Percentiles rank a stretch among this genome's conserved stretches.
Evolutionary conservation across 768 basidiomycete species (phyloP).

Genomic region (Pisolithus marmoratus): DNA sequence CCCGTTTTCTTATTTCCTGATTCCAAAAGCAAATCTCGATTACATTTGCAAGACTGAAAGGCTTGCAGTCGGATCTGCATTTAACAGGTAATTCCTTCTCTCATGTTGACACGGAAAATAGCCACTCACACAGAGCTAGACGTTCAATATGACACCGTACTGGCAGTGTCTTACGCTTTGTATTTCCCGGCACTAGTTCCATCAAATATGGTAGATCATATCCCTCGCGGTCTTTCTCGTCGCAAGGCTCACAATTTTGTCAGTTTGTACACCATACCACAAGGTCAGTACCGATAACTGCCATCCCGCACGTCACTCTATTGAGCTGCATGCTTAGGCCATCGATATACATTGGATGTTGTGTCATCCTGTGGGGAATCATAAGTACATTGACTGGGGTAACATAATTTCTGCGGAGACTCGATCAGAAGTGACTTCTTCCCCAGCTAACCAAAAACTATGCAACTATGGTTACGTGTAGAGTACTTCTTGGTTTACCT

Average conservation of each 20-base stretch:
- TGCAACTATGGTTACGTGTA: no score
- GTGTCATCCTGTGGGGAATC: no score
- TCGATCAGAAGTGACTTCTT: no score
- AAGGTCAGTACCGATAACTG: conserved; percentile 29
- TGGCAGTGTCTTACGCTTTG: conserved; percentile 51
- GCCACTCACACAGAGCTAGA: conserved; percentile 25
- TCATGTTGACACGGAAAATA: no score
- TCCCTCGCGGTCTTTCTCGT: no score
- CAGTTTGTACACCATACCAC: conserved; percentile 52
- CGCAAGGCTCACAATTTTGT: no score
- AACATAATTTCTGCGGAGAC: conserved; percentile 7
- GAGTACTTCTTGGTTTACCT: no score
- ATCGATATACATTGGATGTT: no score
- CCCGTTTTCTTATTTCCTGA: not conserved
- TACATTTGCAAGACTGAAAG: conserved; percentile 35
- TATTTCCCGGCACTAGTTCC: conserved; percentile 64
- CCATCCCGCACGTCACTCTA: conserved; percentile 42
- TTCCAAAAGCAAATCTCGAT: conserved; percentile 31
- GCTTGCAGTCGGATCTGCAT: no score
- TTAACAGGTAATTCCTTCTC: no score
- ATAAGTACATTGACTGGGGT: conserved; percentile 62
- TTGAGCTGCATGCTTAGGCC: no score
- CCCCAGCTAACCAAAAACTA: no score
- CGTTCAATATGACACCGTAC: conserved; percentile 45
- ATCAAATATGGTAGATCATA: conserved; percentile 50